Conservation (phyloP, 768 basidiomycete species). For the Macrolepiota dolichaula region DNA sequence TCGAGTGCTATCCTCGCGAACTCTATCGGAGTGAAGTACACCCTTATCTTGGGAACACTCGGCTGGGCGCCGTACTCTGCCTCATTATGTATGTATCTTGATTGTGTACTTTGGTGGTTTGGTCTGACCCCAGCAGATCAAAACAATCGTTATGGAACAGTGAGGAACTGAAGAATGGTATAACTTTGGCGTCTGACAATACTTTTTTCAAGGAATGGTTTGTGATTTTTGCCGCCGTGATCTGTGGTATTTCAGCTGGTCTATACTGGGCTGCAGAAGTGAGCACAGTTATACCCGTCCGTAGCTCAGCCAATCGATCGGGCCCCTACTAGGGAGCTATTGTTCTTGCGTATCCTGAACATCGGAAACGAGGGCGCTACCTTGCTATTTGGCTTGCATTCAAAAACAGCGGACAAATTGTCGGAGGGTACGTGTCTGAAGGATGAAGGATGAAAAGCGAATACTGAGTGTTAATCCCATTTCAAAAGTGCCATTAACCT, state of each 20-base stretch:
- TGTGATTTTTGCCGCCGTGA: background rate
- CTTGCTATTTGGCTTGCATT: background rate
- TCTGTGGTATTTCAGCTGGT: background rate
- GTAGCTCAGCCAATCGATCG: background rate
- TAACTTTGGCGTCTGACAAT: background rate
- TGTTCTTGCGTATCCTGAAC: background rate
- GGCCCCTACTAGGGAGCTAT: background rate
- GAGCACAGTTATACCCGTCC: background rate
- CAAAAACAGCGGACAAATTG: background rate
- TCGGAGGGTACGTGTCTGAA: background rate
- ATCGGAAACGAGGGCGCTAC: background rate
- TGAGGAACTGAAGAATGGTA: background rate
- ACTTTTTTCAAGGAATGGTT: background rate
- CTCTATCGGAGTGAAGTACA: background rate
- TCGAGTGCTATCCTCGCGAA: background rate
- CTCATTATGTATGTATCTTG: background rate
- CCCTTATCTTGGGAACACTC: background rate
- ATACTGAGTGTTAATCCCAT: background rate
- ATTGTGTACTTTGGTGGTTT: background rate
- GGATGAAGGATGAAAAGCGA: background rate
- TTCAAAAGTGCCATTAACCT: background rate
- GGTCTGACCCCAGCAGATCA: background rate
- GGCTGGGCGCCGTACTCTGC: background rate
- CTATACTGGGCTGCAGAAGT: background rate
- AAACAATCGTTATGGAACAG: background rate